Conservation (phyloP, 192 early-diverging fungal genomes). For the Coemansia sp. region DNA sequence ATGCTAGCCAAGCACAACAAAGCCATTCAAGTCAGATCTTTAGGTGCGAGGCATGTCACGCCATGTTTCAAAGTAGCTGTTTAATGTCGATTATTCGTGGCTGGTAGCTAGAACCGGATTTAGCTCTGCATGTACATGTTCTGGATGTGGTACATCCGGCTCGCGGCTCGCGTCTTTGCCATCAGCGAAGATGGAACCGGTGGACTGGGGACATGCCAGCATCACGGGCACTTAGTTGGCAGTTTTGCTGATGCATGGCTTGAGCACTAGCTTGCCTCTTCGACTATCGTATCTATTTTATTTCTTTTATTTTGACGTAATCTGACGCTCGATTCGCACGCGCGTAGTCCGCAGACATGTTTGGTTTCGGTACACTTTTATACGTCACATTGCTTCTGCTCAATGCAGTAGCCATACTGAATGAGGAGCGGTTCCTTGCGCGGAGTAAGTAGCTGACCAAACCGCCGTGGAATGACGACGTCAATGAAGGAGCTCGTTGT, state of each 20-base stretch:
- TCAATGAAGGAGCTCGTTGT: neutral
- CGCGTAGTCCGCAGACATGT: conserved; percentile 32
- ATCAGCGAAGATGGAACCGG: neutral
- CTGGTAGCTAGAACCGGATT: neutral
- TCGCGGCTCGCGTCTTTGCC: conserved; percentile 5
- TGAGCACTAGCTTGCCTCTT: neutral
- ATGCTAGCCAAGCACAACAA: too few species aligned
- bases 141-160: neutral
- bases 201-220: neutral
- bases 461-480: neutral
- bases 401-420: conserved; percentile 88
- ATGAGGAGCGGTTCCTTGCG: conserved; percentile 91
- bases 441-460: conserved; percentile 66
- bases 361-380: conserved; percentile 77
- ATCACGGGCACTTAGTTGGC: neutral
- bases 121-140: neutral
- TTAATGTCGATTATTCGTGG: neutral
- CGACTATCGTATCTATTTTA: neutral
- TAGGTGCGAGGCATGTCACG: neutral
- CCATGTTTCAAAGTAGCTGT: neutral
- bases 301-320: neutral
- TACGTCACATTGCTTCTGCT: conserved; percentile 80
- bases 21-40: neutral
- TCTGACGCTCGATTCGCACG: neutral
- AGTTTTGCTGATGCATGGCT: neutral